Base-by-base conservation (phyloP, 805 yeast species). In the Metschnikowia anglica region DNA sequence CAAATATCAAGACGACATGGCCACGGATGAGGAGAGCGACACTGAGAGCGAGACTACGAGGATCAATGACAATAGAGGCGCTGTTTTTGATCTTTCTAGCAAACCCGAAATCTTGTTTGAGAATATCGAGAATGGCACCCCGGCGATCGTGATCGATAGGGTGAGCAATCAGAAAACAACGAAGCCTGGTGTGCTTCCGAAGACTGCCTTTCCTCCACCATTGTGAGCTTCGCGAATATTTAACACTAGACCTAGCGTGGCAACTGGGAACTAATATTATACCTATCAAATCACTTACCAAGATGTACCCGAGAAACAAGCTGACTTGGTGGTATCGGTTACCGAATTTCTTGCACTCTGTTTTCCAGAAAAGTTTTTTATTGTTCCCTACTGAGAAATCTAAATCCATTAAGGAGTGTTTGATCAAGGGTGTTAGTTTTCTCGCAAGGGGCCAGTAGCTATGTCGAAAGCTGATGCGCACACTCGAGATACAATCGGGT, bases 111-210 rank as follows among this genome's bases (percentile, higher is more conserved):
- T 70, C 4, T 48, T 70, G 20, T 70, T 70, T 40, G 61, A 64
- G 51, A 63, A 68, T 41, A 61, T 66, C 12, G 54, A 58, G 16
- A 61, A 63, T 35, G 72, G 68, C 2, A 65, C 68, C 1, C 76
- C 76, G 5, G 73, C 71, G 0, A 70, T 70, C 5, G 58, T 70
- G 24, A 52, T 70, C 11, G 74, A 70, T 37, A 48, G 62, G 15
- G 63, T 59, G 13, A 58, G 48, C 37, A 55, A 60, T 39, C 45
- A 50, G 40, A 39, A 28, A n/a, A 32, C 23, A 21, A 24, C 33
- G 20, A 15, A 25, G 27, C 47, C 46, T 13, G 40, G 39, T 26
- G 49, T 53, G 8, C 47, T 66, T 17, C 61, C 62, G 9, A 66
- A 63, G 40, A 68, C 73, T 1, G 44, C 67, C 20, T 52, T 67